Evolutionary conservation across 169 alveolate species (phyloP).

Genomic region (Hepatocystis sp.): DNA sequence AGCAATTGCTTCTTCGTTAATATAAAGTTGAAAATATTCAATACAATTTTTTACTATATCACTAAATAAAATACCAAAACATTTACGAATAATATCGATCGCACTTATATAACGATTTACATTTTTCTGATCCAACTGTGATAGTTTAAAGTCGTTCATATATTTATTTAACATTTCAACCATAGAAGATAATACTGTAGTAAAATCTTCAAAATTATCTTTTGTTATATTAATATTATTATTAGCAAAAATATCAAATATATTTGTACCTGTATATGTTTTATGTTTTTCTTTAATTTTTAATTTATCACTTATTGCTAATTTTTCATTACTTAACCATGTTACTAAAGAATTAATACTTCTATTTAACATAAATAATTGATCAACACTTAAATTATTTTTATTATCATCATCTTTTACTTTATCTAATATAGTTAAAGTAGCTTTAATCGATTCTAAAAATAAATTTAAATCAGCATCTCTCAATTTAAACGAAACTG

Average conservation of each 20-base stretch:
- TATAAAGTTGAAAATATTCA: conserved; percentile 78
- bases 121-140: conserved; percentile 79
- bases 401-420: conserved; percentile 58
- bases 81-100: conserved; percentile 77
- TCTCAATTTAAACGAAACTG: conserved; percentile 84
- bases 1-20: conserved; percentile 74
- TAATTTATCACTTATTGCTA: conserved; percentile 50
- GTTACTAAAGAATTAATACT: conserved; percentile 51
- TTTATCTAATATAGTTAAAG: conserved; percentile 35
- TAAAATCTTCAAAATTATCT: conserved; percentile 56
- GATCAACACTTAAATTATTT: conserved; percentile 38
- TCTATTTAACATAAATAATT: conserved; percentile 51
- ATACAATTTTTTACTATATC: conserved; percentile 76
- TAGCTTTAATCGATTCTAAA: conserved; percentile 76
- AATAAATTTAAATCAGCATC: conserved; percentile 81
- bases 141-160: conserved; percentile 62
- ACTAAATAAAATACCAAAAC: conserved; percentile 79
- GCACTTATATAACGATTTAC: conserved; percentile 76
- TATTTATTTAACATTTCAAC: conserved; percentile 60
- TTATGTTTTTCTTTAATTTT: conserved; percentile 74
- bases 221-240: conserved; percentile 62
- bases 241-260: conserved; percentile 54
- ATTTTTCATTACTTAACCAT: conserved; percentile 40
- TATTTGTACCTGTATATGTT: conserved; percentile 65
- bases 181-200: conserved; percentile 28